Evolutionary conservation across 768 basidiomycete genomes (phyloP), one percentile per base, ranked within the genome.

Genomic region (Kwoniella sp.): DNA sequence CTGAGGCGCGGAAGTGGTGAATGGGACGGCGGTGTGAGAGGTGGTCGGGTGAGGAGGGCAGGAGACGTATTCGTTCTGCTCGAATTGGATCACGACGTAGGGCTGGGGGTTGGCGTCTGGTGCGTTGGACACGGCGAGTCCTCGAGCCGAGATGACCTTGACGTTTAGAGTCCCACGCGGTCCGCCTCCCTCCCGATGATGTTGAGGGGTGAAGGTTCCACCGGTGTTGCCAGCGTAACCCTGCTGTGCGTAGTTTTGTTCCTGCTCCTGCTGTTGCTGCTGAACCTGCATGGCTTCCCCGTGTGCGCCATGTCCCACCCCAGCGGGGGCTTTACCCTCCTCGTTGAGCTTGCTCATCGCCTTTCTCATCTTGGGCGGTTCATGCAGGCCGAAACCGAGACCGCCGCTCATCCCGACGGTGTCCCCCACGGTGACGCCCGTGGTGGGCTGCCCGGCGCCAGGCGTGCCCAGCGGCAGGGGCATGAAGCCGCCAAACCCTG

Each of bases 11-110:
- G 66, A 57, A 1, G 64, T 65, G 5, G 69, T 71, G 56, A 71
- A 71, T 5, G 66, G 63, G 3, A 70, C 68, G 23, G 59, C 53
- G 8, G 54, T 31, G 26, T 54, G 57, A 14, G 69, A 61, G 17
- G 63, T 36, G 17, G 57, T 62, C 14, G 66, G 69, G 29, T 58
- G 60, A 9, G 70, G 65, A 29, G 70, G 70, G 17, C 95, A 79
- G 63, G 84, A 85, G 73, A 99, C 85, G 70, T 96, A 99, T 76
- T 99, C 95, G 80, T 90, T 96, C 76, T 98, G 88, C 78, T 99
- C 95, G 76, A 96, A 99, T 75, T 91, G 87, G 62, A 92, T 91
- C 73, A 98, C 92, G 64, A 91, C 88, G 73, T 99, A 98, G 11
- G 74, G 74, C 55, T 72, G 64, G 11, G 70, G 65, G 36, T 62